Evolutionary conservation across 805 yeast genomes (phyloP).

Genomic region (Priceomyces fermenticarens): DNA sequence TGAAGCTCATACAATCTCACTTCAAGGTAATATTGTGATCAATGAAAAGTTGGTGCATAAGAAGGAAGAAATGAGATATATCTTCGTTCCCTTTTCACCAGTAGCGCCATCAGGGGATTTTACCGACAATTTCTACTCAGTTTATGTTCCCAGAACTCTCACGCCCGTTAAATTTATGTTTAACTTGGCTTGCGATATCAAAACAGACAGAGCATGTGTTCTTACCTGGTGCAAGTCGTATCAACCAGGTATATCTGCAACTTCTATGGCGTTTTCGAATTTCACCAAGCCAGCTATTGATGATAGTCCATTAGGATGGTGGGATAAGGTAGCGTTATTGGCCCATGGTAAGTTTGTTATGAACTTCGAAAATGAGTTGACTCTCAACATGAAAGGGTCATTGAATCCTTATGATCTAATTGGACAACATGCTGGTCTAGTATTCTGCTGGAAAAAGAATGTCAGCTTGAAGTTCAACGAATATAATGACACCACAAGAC

Average conservation of each 20-base stretch:
- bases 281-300: slow-evolving; percentile 45
- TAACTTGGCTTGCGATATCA: slow-evolving; percentile 45
- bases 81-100: slow-evolving; percentile 60
- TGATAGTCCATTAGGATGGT: slow-evolving; percentile 46
- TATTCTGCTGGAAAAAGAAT: slow-evolving; percentile 61
- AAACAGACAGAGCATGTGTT: slow-evolving; percentile 46
- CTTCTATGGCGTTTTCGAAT: slow-evolving; percentile 39
- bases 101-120: slow-evolving; percentile 35
- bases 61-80: slow-evolving; percentile 42
- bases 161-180: slow-evolving; percentile 58
- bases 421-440: slow-evolving; percentile 61
- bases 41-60: slow-evolving; percentile 52
- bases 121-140: slow-evolving; percentile 53
- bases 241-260: slow-evolving; percentile 57
- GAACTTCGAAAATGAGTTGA: slow-evolving; percentile 49
- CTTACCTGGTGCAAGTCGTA: slow-evolving; percentile 65
- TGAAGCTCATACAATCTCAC: slow-evolving; percentile 22
- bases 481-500: slow-evolving; percentile 45
- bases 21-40: slow-evolving; percentile 48
- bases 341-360: slow-evolving; percentile 53
- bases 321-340: slow-evolving; percentile 53
- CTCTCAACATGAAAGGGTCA: slow-evolving; percentile 62
- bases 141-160: slow-evolving; percentile 57
- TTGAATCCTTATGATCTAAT: slow-evolving; percentile 54
- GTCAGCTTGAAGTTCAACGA: slow-evolving; percentile 51